Evolutionary conservation across 768 basidiomycete species (phyloP), one percentile per base, ranked within the genome.

Genomic region (Leccinum subgranulosum): DNA sequence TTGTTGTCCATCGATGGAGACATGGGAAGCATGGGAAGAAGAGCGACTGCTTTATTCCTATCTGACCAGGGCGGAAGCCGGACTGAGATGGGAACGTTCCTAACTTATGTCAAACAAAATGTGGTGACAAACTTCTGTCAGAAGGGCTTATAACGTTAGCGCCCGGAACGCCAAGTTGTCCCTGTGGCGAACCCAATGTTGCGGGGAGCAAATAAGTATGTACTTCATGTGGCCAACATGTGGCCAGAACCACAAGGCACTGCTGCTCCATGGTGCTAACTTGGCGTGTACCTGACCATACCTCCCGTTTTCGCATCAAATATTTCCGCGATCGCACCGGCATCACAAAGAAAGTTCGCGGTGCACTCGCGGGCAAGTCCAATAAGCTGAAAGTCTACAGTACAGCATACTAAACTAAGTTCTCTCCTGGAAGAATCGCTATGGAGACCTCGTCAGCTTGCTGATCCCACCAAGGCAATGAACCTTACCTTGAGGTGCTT

Each of bases 351-450:
- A 8, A 17, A 34, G 29, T 53, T 28, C 50, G 14, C 19, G 49
- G 43, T 27, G 14, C 21, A 34, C 43, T 29, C 47, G 29, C 36
- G 21, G 21, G 17, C 41, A 53, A 48, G 43, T 49, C 29, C 48
- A 66, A 11, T 36, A 58, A 45, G n/a, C 53, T 36, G 51, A 33
- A 9, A 55, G 25, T 49, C 54, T 62, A 69, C 53, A 39, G 21
- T 48, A 51, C 15, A 51, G 27, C 15, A 41, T 25, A 52, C 56
- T 70, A 47, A 19, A 43, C 25, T 47, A 72, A 66, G 90, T 92
- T 66, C 90, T 81, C 69, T 93, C 91, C 73, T 92, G 90, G 69
- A 93, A 93, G 79, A 93, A 93, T 60, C 81, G 81, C 91, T 93
- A 61, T 3, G 52, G 43, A 53, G 49, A 54, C 3, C 45, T 14